Evolutionary conservation across 2,329 filamentous ascomycete genomes (phyloP), one percentile per base, ranked within the genome.

Genomic region (Aspergillus tubingensis): DNA sequence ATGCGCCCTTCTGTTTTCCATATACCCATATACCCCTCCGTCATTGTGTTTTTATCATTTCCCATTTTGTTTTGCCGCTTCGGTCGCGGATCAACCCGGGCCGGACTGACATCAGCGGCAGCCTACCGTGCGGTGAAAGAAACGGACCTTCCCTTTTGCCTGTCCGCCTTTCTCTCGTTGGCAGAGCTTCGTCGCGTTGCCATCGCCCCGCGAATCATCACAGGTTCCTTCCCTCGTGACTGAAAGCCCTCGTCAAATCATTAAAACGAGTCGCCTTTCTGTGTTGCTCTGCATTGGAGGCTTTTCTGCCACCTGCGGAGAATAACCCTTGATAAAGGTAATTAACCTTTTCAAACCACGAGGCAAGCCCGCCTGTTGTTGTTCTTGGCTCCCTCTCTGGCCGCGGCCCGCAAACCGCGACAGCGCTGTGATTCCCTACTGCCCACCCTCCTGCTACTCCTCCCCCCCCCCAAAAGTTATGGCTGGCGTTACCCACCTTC

Each of bases 31-130:
- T 11, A 13, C 32, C 32, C 54, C 54, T 54, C 51, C 50, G 15
- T 25, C 23, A 27, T 27, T 27, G 8, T 27, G 23, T 8, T 27
- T 27, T 27, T 27, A 17, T 30, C 5, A 17, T 30, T 32, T 32
- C 6, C 30, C 5, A 17, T 10, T 50, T 32, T 10, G 13, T 27
- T 50, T 49, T 30, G 53, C 41, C 53, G 59, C 39, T 39, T 55
- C 50, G 49, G 48, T 58, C 60, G 57, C 64, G 65, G 68, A 63
- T 67, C 67, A 65, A 65, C 63, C 58, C 57, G 62, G 60, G 57
- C 62, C 57, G 63, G 64, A 64, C 66, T 69, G 68, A 69, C 68
- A 68, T 69, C 66, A 69, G 67, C 66, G 64, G 62, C 65, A 66
- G 63, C 61, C 62, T 62, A 62, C 60, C 58, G 58, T 58, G 54